Evolutionary conservation across 257 asterid species (phyloP).

Genomic region (Solanum sejunctum): DNA sequence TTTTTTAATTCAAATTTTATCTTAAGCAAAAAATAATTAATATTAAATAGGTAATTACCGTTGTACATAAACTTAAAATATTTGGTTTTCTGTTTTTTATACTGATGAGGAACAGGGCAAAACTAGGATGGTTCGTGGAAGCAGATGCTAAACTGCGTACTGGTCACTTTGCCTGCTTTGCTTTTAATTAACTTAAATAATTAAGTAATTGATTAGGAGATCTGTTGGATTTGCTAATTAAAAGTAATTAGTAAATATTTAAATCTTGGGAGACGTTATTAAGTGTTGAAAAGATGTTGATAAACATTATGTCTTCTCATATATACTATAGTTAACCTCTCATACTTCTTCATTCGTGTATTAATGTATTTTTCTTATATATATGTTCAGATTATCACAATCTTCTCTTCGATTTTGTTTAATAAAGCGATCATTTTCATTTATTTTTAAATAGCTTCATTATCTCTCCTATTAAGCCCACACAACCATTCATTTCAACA

Average conservation of each 20-base stretch:
- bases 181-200: neutral
- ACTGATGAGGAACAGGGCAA: neutral
- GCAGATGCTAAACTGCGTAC: neutral
- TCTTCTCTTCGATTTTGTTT: neutral
- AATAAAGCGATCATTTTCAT: neutral
- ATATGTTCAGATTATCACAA: no score
- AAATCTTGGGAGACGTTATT: neutral
- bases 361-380: neutral
- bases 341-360: no score
- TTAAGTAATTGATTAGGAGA: neutral
- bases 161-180: neutral
- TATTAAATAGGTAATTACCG: neutral
- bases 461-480: neutral
- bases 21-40: neutral
- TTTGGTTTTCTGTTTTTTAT: neutral
- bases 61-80: neutral
- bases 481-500: neutral
- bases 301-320: neutral
- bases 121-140: constrained; percentile 6
- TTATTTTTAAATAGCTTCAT: neutral
- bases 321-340: no score
- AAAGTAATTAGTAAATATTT: neutral
- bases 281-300: neutral
- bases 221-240: neutral
- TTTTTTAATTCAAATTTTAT: neutral